Evolutionary conservation across 2,329 filamentous ascomycete species (phyloP), one percentile per base, ranked within the genome.

Genomic region (Sporothrix inflata): DNA sequence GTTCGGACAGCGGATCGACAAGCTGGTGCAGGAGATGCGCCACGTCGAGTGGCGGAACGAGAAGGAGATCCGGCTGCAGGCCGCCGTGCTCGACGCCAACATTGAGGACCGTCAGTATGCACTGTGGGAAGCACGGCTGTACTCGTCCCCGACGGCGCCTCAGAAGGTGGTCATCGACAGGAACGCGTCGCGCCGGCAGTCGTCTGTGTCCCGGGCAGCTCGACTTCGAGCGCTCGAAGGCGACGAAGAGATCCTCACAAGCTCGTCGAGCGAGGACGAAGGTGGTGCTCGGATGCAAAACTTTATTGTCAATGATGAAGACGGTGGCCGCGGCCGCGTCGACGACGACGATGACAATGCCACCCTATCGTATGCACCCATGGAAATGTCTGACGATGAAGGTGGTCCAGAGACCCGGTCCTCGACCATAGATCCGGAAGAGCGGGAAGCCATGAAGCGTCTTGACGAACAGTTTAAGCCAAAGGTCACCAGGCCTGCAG

Each of bases 1-100:
- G 4, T 81, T 87, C 21, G 80, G 85, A 14, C 73, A 76, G 1
- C 88, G 91, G 11, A 83, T 95, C 40, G 78, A 79, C n/a, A 89
- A 85, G 63, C 79, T 89, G 19, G 84, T 84, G 11, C 76, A 83
- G 1, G 85, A 88, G 24, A 87, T 94, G 45, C 74, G 78, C 1
- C 34, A 61, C 0, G 81, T 85, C 19, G 78, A 83, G 40, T 93
- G 90, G 87, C 79, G 80, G 12, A 86, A 82, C 8, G 81, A 82
- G 27, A 76, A 80, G 0, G 84, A 89, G 16, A 78, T 96, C 16
- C 81, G 83, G 34, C 81, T 80, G 6, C 87, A 89, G 76, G 89
- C 89, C 66, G 80, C 82, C 12, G 85, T 82, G 47, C 82, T 97
- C 71, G 89, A 95, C 73, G 82, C 84, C 4, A 93, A 85, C 3